These are phyloP conservation scores for Hordeum marinum DNA, from an alignment of 176 grass and related monocot genomes.

Conservation along the genomic window DNA sequence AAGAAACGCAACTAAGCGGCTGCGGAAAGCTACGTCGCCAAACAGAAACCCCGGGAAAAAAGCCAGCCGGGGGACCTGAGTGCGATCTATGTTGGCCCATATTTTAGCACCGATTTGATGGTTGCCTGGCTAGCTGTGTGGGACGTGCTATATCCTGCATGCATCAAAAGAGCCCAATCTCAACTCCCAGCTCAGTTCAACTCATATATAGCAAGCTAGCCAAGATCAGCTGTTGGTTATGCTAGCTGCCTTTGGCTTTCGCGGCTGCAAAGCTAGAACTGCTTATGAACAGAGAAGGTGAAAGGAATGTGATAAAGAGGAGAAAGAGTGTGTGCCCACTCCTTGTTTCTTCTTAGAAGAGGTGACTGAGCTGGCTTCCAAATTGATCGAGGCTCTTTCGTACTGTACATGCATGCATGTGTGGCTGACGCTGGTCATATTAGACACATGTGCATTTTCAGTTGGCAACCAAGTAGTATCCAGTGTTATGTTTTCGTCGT, in stretches of 20 bases:
- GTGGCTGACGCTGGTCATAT: background rate
- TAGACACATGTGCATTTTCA: background rate
- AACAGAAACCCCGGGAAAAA: background rate
- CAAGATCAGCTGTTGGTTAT: background rate
- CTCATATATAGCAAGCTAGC: background rate
- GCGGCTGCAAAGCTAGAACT: background rate
- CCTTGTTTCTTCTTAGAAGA: background rate
- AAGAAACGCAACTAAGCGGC: background rate
- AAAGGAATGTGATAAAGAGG: background rate
- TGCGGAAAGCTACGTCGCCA: constrained; percentile 36
- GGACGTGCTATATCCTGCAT: background rate
- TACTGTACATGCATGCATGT: background rate
- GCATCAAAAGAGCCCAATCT: background rate
- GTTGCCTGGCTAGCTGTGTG: background rate
- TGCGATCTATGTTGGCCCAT: constrained; percentile 41
- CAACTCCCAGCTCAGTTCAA: background rate
- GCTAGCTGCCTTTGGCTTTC: constrained; percentile 7
- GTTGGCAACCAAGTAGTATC: no score
- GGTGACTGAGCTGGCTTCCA: background rate
- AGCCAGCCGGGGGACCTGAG: constrained; percentile 7
- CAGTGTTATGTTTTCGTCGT: background rate
- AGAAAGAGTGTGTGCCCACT: background rate
- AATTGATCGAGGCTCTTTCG: background rate
- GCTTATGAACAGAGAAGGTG: background rate
- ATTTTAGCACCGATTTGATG: constrained; percentile 17